These are phyloP conservation scores for Suillus subluteus DNA, from an alignment of 768 basidiomycete genomes.

Conservation along the genomic window DNA sequence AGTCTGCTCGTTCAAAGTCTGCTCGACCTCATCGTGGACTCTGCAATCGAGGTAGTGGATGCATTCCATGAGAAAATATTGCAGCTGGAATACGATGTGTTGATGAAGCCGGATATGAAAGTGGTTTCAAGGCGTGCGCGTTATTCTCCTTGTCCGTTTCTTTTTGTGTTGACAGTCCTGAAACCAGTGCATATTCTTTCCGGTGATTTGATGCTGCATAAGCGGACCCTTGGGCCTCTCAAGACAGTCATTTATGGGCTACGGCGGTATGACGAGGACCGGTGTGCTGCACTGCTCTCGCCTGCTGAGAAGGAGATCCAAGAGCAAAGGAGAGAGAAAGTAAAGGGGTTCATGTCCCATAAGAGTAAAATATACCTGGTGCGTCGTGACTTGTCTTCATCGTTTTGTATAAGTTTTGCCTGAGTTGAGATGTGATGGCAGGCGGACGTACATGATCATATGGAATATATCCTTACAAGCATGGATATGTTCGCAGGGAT, in stretches of 20 bases:
- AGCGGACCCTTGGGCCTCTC: constrained; percentile 30
- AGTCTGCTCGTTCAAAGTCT: constrained; percentile 41
- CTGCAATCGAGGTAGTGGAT: constrained; percentile 68
- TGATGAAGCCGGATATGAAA: constrained; percentile 62
- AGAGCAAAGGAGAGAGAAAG: constrained; percentile 9
- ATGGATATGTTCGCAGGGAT: constrained; percentile 77
- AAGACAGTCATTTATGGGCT: constrained; percentile 23
- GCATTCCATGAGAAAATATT: constrained; percentile 66
- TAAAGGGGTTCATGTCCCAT: constrained; percentile 44
- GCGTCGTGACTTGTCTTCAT: constrained; percentile 18
- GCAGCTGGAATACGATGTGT: constrained; percentile 60
- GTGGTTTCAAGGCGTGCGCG: constrained; percentile 48
- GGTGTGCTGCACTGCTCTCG: too few species aligned
- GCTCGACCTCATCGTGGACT: constrained; percentile 73
- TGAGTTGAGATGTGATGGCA: constrained; percentile 23
- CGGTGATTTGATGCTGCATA: constrained; percentile 49
- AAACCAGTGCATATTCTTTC: constrained; percentile 73
- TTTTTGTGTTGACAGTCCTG: not conserved
- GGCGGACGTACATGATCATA: constrained; percentile 79
- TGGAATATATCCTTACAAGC: constrained; percentile 70
- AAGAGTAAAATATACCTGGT: constrained; percentile 58
- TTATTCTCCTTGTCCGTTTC: not conserved
- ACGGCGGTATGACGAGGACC: too few species aligned
- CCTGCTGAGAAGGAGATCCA: too few species aligned
- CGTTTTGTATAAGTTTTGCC: not conserved